These are phyloP conservation scores for Moricandia arvensis DNA, from an alignment of 345 rosid genomes.

Conservation along the genomic window DNA sequence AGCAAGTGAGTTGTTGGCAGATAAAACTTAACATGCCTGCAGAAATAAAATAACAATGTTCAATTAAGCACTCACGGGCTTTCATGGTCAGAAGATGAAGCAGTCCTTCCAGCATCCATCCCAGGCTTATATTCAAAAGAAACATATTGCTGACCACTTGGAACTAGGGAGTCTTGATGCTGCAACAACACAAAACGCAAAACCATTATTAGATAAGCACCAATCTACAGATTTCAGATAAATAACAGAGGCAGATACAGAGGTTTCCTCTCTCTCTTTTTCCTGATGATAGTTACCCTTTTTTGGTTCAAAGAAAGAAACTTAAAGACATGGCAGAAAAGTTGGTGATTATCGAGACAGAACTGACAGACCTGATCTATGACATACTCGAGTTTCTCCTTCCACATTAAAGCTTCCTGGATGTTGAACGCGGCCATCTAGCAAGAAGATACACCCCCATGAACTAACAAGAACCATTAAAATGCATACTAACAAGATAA, in stretches of 20 bases:
- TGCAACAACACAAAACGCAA: constrained; percentile 41
- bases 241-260: not conserved
- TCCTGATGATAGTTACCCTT: not conserved
- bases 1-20: not conserved
- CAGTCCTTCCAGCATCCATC: constrained; percentile 84
- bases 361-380: constrained; percentile 78
- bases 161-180: constrained; percentile 85
- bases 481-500: constrained; percentile 7
- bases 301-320: not conserved
- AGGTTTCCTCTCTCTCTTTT: not conserved
- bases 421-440: constrained; percentile 99
- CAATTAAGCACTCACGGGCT: constrained; percentile 80
- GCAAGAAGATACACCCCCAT: constrained; percentile 35
- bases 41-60: constrained; percentile 6
- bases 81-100: constrained; percentile 94
- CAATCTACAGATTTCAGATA: constrained; percentile 1
- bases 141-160: constrained; percentile 77
- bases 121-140: constrained; percentile 97
- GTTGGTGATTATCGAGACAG: not conserved
- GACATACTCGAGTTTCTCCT: constrained; percentile 82
- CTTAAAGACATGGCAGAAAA: not conserved
- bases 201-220: constrained; percentile 7
- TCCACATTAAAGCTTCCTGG: constrained; percentile 91
- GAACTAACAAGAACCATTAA: constrained; percentile 31
- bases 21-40: constrained; percentile 7